phyloP scores from a whole-genome alignment of 2,329 filamentous ascomycete genomes.

The Aspergillus pseudoviridinutans region DNA sequence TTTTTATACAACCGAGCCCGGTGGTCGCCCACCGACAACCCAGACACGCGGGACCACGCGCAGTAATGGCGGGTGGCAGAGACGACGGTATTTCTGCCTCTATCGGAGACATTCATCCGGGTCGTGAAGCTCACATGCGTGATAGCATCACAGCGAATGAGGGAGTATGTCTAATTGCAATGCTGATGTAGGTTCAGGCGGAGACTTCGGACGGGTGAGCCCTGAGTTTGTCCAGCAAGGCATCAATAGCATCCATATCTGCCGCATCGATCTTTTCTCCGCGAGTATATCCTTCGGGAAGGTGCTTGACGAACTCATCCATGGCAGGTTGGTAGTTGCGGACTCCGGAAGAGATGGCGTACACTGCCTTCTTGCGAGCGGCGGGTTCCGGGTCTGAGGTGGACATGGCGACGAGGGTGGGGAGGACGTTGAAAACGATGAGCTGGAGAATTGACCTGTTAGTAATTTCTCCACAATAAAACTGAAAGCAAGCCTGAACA shows the following conservation, averaged over 20 bases:
- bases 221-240: conserved; percentile 64
- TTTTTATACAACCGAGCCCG: background rate
- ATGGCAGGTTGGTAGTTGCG: conserved; percentile 82
- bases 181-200: conserved; percentile 15
- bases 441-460: conserved; percentile 36
- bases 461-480: background rate
- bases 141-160: background rate
- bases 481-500: background rate
- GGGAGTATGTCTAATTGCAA: background rate
- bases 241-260: conserved; percentile 84
- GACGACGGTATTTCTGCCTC: background rate
- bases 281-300: conserved; percentile 58
- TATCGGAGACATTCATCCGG: background rate
- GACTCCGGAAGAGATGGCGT: conserved; percentile 78
- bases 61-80: background rate
- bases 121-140: background rate
- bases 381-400: conserved; percentile 56
- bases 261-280: conserved; percentile 66
- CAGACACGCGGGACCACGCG: background rate
- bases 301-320: conserved; percentile 61
- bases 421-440: conserved; percentile 61
- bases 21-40: background rate
- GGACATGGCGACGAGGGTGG: conserved; percentile 63
- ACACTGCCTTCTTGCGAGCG: conserved; percentile 81
- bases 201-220: conserved; percentile 35